Evolutionary conservation across 331 rosid genomes (phyloP), one percentile per base, ranked within the genome.

Genomic region (Erythrophleum ivorense): DNA sequence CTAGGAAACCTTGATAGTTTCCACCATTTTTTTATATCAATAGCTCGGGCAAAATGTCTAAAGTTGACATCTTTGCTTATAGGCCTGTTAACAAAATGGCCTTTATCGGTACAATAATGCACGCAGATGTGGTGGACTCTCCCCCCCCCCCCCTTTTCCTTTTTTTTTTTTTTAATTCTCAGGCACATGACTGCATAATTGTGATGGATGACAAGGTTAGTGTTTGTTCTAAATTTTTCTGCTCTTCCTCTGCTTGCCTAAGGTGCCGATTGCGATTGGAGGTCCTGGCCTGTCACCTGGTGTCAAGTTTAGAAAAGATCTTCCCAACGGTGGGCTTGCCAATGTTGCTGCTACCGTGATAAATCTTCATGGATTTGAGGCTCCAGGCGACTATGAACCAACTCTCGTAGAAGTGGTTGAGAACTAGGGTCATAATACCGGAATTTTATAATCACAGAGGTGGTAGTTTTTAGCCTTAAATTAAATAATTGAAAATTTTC

Each of bases 301-400:
- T 9, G 94, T 88, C 31, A 73, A 81, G 60, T 96, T 96, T 91
- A 87, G 97, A 45, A 89, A 52, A 14, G 97, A 96, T 86, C 80
- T 96, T 74, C 97, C 99, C 6, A 14, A 18, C 2, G 98, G 97
- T 0, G 98, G 99, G 65, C 87, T 96, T 14, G 98, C 99, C 59
- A 96, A 96, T n/a, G 97, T 96, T 53, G 97, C 99, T 70, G 97
- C 99, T 50, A 96, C 98, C 11, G 97, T 96, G 84, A 96, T 94
- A 43, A 96, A 94, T 86, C 95, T 96, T 63, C 99, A 94, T 83
- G 99, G 99, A 79, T 88, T 87, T 49, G 92, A 84, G 86, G 97
- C 98, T 65, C 99, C 99, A 0, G 81, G 87, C 40, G 98, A 96
- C 97, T 96, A 96, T 24, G 99, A 96, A 85, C 46, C 91, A 2